Conservation (phyloP, 2,329 filamentous ascomycete species). For the Clonostachys byssicola region DNA sequence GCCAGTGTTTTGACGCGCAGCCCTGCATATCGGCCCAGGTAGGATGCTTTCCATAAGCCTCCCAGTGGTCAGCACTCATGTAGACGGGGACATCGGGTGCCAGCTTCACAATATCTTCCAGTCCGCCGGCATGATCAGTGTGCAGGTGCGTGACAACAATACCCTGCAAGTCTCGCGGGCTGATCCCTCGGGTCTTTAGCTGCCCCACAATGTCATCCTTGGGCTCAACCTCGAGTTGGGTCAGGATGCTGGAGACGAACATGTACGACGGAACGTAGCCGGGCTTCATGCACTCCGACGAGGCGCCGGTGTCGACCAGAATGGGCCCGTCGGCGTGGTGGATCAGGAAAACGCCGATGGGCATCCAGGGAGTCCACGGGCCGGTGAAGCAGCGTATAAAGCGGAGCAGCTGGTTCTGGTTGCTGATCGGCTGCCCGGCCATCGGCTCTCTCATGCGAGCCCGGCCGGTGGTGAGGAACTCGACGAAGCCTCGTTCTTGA, state of each 20-base stretch:
- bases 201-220: slow-evolving; percentile 11
- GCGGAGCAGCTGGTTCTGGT: slow-evolving; percentile 9
- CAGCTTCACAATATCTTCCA: slow-evolving; percentile 14
- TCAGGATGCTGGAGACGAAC: slow-evolving; percentile 2
- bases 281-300: slow-evolving; percentile 8
- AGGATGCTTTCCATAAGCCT: slow-evolving; percentile 15
- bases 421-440: slow-evolving; percentile 9
- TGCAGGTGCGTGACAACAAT: slow-evolving; percentile 20
- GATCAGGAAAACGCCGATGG: slow-evolving; percentile 13
- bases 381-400: slow-evolving; percentile 11
- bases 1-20: slow-evolving; percentile 21
- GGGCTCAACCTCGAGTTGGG: slow-evolving; percentile 2
- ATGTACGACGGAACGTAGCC: slow-evolving; percentile 8
- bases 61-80: slow-evolving; percentile 14
- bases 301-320: slow-evolving; percentile 14
- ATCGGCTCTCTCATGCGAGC: slow-evolving; percentile 7
- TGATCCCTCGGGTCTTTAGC: slow-evolving; percentile 6
- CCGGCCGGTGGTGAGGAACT: slow-evolving; percentile 11
- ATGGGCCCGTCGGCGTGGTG: slow-evolving; percentile 11
- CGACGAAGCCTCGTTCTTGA: too few relatives aligned
- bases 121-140: slow-evolving; percentile 17
- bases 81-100: slow-evolving; percentile 18
- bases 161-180: slow-evolving; percentile 14
- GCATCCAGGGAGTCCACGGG: slow-evolving; percentile 9
- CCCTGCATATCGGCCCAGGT: slow-evolving; percentile 18